Base-by-base conservation (phyloP, 2,329 filamentous ascomycete species). In the Tolypocladium paradoxum region DNA sequence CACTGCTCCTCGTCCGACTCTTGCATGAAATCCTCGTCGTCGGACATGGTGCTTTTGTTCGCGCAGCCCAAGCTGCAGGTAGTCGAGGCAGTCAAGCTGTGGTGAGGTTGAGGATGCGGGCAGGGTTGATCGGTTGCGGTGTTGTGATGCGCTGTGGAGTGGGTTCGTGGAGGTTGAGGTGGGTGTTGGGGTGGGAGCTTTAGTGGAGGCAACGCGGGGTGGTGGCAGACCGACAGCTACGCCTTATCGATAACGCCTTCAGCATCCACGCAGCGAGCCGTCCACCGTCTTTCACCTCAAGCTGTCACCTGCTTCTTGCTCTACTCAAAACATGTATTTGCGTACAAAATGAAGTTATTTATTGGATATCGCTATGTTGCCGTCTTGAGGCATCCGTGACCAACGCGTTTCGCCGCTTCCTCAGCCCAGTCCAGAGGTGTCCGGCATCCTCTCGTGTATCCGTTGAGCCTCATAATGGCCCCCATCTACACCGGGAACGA, bases 1-100 rank as follows among this genome's bases (percentile, higher is more conserved):
- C 60, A 70, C 71, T 73, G 70, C 64, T 75, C 72, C 59, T 74
- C 72, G 48, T 73, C 72, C 36, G 72, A 75, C 63, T 75, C 70
- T 58, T 75, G 72, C 72, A 75, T 75, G 49, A 75, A 75, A 60
- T 74, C 71, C 58, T 73, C 72, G 57, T 78, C 76, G 64, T 78
- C 76, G 38, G 76, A 78, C 76, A 78, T 78, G 18, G 52, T 68
- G 64, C 20, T 18, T 20, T 5, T 1, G 36, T 18, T 27, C 8
- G 18, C 24, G 36, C 48, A 33, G 43, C 34, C 4, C 18, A n/a
- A 6, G 9, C 24, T 22, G 24, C 16, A 29, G 33, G 14, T 43
- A 16, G 18, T 18, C 3, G 6, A 3, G 14, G 27, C 12, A 47
- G 7, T 3, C 12, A 34, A 31, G 57, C 60, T 57, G 55, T 31